Evolutionary conservation across 176 grass and related monocot species (phyloP).

Genomic region (Oryza punctata): DNA sequence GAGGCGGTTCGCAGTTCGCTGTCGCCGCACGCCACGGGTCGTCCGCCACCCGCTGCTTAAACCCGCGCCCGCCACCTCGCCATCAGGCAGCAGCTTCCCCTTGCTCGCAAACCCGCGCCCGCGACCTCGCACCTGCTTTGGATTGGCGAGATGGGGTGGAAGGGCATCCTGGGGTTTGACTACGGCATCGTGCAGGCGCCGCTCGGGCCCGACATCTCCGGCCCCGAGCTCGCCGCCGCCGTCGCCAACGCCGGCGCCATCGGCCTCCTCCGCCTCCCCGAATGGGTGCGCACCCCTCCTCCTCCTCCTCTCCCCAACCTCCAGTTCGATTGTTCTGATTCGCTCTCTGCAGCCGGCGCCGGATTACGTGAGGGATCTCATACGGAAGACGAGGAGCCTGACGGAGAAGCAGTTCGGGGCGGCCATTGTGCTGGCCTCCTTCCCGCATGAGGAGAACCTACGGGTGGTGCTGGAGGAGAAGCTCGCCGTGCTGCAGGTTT

Average conservation of each 20-base stretch:
- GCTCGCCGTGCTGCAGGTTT: constrained; percentile 80
- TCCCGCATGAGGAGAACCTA: constrained; percentile 80
- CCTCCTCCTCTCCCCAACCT: neutral
- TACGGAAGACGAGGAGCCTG: constrained; percentile 68
- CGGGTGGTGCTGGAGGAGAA: constrained; percentile 85
- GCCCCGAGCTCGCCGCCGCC: constrained; percentile 85
- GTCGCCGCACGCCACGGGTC: neutral
- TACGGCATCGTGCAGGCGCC: constrained; percentile 91
- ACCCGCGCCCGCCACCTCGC: neutral
- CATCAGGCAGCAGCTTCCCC: neutral
- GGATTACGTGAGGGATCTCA: constrained; percentile 70
- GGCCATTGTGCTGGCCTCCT: constrained; percentile 67
- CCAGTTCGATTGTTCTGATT: neutral
- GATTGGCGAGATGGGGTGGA: constrained; percentile 60
- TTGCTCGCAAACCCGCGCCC: neutral
- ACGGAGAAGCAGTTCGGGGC: constrained; percentile 80
- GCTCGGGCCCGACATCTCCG: constrained; percentile 93
- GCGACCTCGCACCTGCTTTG: too few relatives aligned
- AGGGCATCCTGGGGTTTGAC: constrained; percentile 82
- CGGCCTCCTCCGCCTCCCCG: constrained; percentile 85
- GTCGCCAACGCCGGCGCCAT: constrained; percentile 85
- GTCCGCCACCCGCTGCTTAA: constrained; percentile 1
- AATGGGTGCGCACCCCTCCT: constrained; percentile 57
- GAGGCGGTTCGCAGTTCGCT: neutral
- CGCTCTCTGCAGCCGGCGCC: constrained; percentile 62